Evolutionary conservation across 2,329 filamentous ascomycete genomes (phyloP), one percentile per base, ranked within the genome.

Genomic region (Coniella vitis): DNA sequence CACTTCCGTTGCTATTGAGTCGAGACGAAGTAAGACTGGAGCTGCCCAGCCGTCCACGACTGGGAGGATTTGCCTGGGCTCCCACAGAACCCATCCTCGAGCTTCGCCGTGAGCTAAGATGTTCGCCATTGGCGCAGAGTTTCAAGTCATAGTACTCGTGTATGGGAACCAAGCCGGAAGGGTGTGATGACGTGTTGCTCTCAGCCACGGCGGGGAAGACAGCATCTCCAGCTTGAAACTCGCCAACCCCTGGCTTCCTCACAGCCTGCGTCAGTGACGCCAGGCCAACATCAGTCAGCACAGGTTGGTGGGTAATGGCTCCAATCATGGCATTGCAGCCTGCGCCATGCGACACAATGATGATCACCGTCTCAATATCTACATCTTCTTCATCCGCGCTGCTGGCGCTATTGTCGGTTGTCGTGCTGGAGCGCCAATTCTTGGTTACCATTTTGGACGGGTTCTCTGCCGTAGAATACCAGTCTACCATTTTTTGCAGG

Each of bases 281-380:
- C 68, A 95, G 87, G 22, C 84, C 85, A 14, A 97, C 86, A 61
- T 97, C 90, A 60, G 95, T 81, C 13, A 98, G 75, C 0, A 95
- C 90, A 0, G 93, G 91, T 60, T 95, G 87, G 52, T 91, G 87
- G 0, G 90, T 94, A 55, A 98, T 79, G 21, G 90, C 90, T 12
- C 91, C 90, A 54, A 98, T 90, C 38, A 98, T 69, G 2, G 93
- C 93, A 68, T 98, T 98, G 68, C 91, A 95, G 35, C 93, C 93
- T 13, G 93, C 93, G 20, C 91, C 91, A 62, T 98, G 93, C 0
- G 93, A 95, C 19, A 98, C 86, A 7, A 98, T 69, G 36, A 98
- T 75, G 14, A 98, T 72, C 1, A 97, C 83, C 1, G 90, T 78
- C 57, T 95, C 87, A 1, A 80, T 75, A 31, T 82, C 75, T 19